phyloP scores from a whole-genome alignment of 75 land plant species.

The Sequoia sempervirens region DNA sequence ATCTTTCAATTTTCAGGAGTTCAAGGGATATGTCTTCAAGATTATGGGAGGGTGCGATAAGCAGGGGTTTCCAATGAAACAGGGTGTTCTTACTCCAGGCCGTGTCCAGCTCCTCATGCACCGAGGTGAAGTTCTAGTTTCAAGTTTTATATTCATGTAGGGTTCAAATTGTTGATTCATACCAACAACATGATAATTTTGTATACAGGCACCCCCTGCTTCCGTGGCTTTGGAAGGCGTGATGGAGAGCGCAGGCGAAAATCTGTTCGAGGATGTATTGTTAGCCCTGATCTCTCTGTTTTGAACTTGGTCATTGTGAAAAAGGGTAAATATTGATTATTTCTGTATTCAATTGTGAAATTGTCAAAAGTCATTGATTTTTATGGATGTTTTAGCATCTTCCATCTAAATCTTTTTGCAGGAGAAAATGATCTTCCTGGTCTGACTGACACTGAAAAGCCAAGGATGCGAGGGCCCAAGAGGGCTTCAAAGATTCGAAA shows the following conservation, averaged over 20 bases:
- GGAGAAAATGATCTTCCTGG: slow-evolving; percentile 83
- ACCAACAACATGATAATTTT: neutral
- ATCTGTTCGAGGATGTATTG: slow-evolving; percentile 89
- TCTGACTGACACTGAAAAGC: slow-evolving; percentile 78
- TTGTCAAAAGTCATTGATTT: neutral
- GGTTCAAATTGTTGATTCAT: neutral
- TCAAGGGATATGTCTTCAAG: slow-evolving; percentile 84
- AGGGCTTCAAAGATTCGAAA: slow-evolving; percentile 85
- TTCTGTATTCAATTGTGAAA: neutral
- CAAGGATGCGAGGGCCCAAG: slow-evolving; percentile 88
- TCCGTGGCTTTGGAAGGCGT: slow-evolving; percentile 79
- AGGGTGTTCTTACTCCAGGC: slow-evolving; percentile 75
- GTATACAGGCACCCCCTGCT: slow-evolving; percentile 57
- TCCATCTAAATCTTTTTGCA: slow-evolving; percentile 1
- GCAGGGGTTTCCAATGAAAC: slow-evolving; percentile 88
- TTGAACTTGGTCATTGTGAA: slow-evolving; percentile 82
- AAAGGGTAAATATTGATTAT: slow-evolving; percentile 43
- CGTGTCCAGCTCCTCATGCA: slow-evolving; percentile 65
- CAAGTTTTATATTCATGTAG: neutral
- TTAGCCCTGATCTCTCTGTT: slow-evolving; percentile 79
- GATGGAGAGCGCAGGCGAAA: slow-evolving; percentile 80
- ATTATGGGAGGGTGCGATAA: slow-evolving; percentile 90
- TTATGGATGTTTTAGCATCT: neutral
- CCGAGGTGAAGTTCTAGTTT: slow-evolving; percentile 37
- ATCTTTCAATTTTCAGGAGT: slow-evolving; percentile 42